phyloP scores from a whole-genome alignment of 1,139 yeast genomes.

The Pichia norvegensis region DNA sequence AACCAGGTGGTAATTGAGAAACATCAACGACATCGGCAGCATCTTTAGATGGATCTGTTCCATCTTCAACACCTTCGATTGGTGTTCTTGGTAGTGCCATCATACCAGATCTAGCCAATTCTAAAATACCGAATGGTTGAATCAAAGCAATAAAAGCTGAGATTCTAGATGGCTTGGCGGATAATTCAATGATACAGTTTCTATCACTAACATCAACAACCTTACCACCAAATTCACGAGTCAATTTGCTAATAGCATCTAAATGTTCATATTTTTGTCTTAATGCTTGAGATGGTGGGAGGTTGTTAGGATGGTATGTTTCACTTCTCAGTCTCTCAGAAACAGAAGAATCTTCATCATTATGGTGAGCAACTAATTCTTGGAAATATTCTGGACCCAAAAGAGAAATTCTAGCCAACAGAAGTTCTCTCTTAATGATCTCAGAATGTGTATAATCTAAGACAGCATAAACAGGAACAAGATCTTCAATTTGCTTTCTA shows the following conservation, averaged over 20 bases:
- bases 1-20: slow-evolving; percentile 92
- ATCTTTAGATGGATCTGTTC: slow-evolving; percentile 40
- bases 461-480: slow-evolving; percentile 97
- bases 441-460: slow-evolving; percentile 88
- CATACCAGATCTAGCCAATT: slow-evolving; percentile 96
- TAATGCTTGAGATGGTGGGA: slow-evolving; percentile 85
- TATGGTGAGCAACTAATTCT: slow-evolving; percentile 85
- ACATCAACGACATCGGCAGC: slow-evolving; percentile 68
- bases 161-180: slow-evolving; percentile 89
- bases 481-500: slow-evolving; percentile 94
- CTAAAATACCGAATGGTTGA: slow-evolving; percentile 93
- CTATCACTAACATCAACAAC: slow-evolving; percentile 88
- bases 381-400: slow-evolving; percentile 97
- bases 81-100: slow-evolving; percentile 98
- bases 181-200: slow-evolving; percentile 87
- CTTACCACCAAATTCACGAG: slow-evolving; percentile 85
- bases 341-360: slow-evolving; percentile 41
- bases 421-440: slow-evolving; percentile 81
- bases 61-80: slow-evolving; percentile 39
- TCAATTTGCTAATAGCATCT: slow-evolving; percentile 72
- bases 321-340: slow-evolving; percentile 41
- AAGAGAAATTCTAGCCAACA: slow-evolving; percentile 84
- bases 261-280: slow-evolving; percentile 90
- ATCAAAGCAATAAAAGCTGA: slow-evolving; percentile 78
- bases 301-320: slow-evolving; percentile 76